A percentile compares a stretch with the other conserved stretches of the same genome.
Evolutionary conservation across 2,329 filamentous ascomycete genomes (phyloP).

Genomic region (Colletotrichum australisinense): DNA sequence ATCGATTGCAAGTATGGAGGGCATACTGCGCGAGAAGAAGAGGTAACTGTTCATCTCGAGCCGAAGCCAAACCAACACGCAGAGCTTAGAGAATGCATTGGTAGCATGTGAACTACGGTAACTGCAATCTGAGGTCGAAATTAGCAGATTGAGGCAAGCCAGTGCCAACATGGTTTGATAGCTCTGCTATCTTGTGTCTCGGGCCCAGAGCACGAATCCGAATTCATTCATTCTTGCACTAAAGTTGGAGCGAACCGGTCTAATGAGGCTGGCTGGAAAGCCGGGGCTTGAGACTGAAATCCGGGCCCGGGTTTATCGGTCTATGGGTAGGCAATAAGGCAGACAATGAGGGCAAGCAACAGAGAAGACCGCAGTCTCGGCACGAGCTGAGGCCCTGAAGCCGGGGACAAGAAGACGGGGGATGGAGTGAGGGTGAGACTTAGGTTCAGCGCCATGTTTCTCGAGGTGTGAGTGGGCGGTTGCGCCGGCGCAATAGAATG

Average conservation of each 20-base stretch:
- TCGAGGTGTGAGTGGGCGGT: constrained; percentile 1
- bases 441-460: constrained; percentile 25
- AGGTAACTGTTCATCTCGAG: neutral
- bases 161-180: neutral
- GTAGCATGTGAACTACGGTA: neutral
- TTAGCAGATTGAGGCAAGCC: neutral
- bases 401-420: neutral
- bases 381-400: constrained; percentile 14
- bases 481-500: neutral
- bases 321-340: neutral
- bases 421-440: constrained; percentile 20
- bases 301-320: neutral
- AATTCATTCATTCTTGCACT: neutral
- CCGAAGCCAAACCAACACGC: neutral
- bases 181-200: constrained; percentile 8
- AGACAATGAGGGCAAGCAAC: neutral
- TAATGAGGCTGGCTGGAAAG: constrained; percentile 20
- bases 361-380: neutral
- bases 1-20: neutral
- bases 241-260: neutral
- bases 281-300: neutral
- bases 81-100: neutral
- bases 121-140: neutral
- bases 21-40: neutral
- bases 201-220: neutral